Evolutionary conservation across 495 filamentous ascomycete species (phyloP).

Genomic region (Aspergillus haitiensis): DNA sequence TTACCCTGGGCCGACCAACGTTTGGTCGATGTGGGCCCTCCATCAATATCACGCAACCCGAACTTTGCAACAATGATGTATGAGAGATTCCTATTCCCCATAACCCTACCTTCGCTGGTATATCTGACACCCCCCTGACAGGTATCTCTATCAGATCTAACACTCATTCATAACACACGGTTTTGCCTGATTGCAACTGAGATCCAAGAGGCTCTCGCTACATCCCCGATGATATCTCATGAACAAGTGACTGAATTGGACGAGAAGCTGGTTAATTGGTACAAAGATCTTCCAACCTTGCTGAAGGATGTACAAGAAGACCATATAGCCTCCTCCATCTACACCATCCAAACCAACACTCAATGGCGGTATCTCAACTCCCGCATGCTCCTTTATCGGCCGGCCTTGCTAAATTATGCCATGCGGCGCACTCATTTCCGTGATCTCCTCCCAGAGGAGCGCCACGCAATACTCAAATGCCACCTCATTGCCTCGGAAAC

Average conservation of each 20-base stretch:
- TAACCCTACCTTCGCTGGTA: conserved; percentile 45
- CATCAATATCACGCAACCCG: conserved; percentile 51
- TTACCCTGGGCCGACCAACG: conserved; percentile 71
- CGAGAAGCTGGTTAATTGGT: conserved; percentile 63
- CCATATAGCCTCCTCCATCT: conserved; percentile 41
- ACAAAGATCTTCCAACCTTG: conserved; percentile 62
- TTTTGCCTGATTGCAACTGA: conserved; percentile 70
- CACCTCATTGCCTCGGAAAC: conserved; percentile 61
- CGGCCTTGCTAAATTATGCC: conserved; percentile 63
- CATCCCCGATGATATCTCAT: conserved; percentile 58
- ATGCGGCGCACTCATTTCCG: conserved; percentile 57
- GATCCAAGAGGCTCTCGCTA: conserved; percentile 68
- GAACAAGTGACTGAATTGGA: conserved; percentile 58
- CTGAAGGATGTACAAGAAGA: conserved; percentile 60
- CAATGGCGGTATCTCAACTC: conserved; percentile 74
- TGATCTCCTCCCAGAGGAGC: conserved; percentile 56
- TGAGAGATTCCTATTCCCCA: too few species aligned
- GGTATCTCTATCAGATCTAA: background rate
- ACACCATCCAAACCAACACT: conserved; percentile 67
- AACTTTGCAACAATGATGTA: background rate
- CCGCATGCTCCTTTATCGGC: conserved; percentile 69
- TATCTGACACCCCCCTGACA: background rate
- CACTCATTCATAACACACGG: conserved; percentile 65
- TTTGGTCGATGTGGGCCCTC: conserved; percentile 69
- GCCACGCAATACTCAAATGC: conserved; percentile 62